A percentile compares a stretch with the other conserved stretches of the same genome.
Conservation (phyloP, 176 grass and related monocot species). For the Oryza australiensis region DNA sequence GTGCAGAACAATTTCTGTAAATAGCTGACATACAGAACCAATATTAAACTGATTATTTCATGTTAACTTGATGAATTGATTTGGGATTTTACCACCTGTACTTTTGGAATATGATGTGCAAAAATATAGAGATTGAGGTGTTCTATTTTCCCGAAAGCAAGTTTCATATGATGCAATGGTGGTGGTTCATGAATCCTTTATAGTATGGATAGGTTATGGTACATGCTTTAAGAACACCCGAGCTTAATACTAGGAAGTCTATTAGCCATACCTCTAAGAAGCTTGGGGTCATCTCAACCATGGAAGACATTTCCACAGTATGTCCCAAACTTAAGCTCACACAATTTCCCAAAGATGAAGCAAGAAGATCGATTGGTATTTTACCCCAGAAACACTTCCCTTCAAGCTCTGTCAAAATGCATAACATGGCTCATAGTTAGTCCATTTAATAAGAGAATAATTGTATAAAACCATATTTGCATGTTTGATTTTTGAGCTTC, state of each 20-base stretch:
- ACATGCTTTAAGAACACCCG: background rate
- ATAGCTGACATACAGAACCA: background rate
- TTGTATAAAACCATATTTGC: conserved; percentile 15
- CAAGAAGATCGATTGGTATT: conserved; percentile 83
- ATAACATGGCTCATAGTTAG: conserved; percentile 30
- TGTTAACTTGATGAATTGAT: conserved; percentile 16
- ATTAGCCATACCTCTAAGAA: conserved; percentile 76
- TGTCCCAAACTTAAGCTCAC: conserved; percentile 83
- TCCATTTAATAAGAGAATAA: conserved; percentile 24
- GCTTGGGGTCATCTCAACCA: conserved; percentile 70
- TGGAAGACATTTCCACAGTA: conserved; percentile 69
- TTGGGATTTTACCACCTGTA: conserved; percentile 4
- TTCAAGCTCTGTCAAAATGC: conserved; percentile 66
- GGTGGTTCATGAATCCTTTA: background rate
- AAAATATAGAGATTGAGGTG: conserved; percentile 11
- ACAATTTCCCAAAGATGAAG: conserved; percentile 81
- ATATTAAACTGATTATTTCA: background rate
- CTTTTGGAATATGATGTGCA: background rate
- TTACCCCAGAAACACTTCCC: conserved; percentile 88
- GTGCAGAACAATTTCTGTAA: conserved; percentile 5
- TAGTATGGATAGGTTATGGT: conserved; percentile 2
- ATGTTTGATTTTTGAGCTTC: background rate
- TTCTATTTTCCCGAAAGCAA: conserved; percentile 11
- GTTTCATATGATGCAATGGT: background rate
- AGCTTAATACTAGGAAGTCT: conserved; percentile 25